phyloP scores from a whole-genome alignment of 2,329 filamentous ascomycete species.

The Mycosphaerella arachidis region DNA sequence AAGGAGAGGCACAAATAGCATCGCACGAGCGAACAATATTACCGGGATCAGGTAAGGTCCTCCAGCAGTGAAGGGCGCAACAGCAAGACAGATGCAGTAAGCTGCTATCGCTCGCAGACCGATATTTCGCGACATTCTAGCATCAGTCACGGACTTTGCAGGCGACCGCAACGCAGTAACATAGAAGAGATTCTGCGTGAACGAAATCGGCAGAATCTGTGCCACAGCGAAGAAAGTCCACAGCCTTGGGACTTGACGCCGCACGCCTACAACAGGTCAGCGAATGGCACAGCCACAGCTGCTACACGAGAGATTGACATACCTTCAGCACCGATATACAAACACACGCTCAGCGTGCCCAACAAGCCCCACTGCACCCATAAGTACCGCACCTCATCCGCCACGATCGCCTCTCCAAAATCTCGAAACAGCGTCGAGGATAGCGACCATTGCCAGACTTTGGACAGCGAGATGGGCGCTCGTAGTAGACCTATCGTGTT shows the following conservation, averaged over 20 bases:
- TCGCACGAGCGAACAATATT: constrained; percentile 22
- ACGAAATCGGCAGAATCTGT: constrained; percentile 35
- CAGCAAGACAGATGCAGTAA: constrained; percentile 18
- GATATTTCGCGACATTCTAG: background rate
- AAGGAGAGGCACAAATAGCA: constrained; percentile 22
- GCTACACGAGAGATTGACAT: background rate
- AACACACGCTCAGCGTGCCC: constrained; percentile 23
- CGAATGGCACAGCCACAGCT: background rate
- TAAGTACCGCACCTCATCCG: constrained; percentile 17
- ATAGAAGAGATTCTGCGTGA: constrained; percentile 33
- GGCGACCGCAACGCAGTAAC: constrained; percentile 25
- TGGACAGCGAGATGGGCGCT: background rate
- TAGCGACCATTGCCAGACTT: constrained; percentile 31
- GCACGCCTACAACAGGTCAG: constrained; percentile 18
- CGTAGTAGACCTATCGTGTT: background rate
- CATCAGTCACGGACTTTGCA: background rate
- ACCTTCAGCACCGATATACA: constrained; percentile 31
- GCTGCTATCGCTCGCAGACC: constrained; percentile 7
- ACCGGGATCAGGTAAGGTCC: constrained; percentile 16
- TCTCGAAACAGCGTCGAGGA: constrained; percentile 32
- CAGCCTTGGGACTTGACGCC: constrained; percentile 25
- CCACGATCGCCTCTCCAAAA: constrained; percentile 32
- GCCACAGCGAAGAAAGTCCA: constrained; percentile 33
- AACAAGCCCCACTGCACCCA: constrained; percentile 27
- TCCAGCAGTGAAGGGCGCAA: constrained; percentile 3